These are phyloP conservation scores for Arthrobotrys sphaeroides DNA, from an alignment of 2,329 filamentous ascomycete genomes.

Conservation along the genomic window DNA sequence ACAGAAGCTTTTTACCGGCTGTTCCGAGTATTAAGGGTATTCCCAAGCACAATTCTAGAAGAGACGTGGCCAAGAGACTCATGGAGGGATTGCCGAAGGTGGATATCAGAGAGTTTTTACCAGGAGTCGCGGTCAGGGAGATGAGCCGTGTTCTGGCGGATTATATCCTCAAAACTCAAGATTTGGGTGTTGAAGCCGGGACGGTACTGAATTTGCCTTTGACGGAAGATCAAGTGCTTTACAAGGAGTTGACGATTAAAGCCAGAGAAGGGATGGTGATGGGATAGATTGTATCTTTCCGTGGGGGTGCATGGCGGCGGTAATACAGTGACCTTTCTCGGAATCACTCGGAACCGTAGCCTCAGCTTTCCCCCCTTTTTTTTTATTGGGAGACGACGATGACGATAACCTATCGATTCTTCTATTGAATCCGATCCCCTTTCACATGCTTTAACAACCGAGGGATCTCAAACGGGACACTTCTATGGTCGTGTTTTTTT, in stretches of 20 bases:
- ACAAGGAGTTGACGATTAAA: slow-evolving; percentile 48
- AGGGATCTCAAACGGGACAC: not conserved
- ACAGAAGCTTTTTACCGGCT: slow-evolving; percentile 56
- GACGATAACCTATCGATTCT: no score
- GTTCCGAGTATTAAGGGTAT: slow-evolving; percentile 59
- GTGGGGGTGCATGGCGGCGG: slow-evolving; percentile 6
- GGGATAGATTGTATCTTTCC: not conserved
- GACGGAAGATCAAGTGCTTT: slow-evolving; percentile 73
- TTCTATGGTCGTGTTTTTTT: not conserved
- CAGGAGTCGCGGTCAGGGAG: slow-evolving; percentile 79
- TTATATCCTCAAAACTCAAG: slow-evolving; percentile 70
- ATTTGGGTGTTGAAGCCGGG: slow-evolving; percentile 64
- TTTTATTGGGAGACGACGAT: not conserved
- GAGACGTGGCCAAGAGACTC: slow-evolving; percentile 62
- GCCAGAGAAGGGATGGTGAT: slow-evolving; percentile 49
- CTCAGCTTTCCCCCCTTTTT: no score
- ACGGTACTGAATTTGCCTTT: slow-evolving; percentile 71
- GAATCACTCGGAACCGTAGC: not conserved
- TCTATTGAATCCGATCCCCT: slow-evolving; percentile 1
- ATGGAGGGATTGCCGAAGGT: slow-evolving; percentile 64
- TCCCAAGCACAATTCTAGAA: slow-evolving; percentile 58
- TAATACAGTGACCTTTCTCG: not conserved
- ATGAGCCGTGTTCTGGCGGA: slow-evolving; percentile 79
- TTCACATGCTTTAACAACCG: slow-evolving; percentile 29
- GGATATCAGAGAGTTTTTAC: slow-evolving; percentile 65